Evolutionary conservation across 2,329 filamentous ascomycete species (phyloP), one percentile per base, ranked within the genome.

Genomic region (Ophiostoma triangulosporum): DNA sequence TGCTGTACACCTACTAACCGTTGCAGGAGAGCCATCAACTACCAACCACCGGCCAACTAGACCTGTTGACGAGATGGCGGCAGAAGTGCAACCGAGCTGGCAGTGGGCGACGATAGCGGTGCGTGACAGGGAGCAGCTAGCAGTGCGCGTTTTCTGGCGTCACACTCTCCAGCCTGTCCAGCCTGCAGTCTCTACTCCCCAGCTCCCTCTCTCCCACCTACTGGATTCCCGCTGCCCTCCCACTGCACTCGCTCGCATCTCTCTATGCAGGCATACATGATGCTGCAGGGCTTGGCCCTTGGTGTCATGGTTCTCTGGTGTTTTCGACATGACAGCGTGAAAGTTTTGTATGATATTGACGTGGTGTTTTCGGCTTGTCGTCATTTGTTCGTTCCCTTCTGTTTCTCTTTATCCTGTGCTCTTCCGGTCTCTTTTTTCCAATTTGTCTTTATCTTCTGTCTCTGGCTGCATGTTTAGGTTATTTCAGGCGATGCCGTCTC

Each of bases 1-100:
- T 15, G 8, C 17, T 38, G 27, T 15, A 2, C 15, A 4, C 4
- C 20, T 45, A 20, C 53, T 58, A 14, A 56, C 54, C 11, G 2
- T 24, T 32, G 38, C 50, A 93, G 87, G 73, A 83, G 87, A 61
- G 86, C 86, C 53, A 83, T 93, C 64, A 89, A 91, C 70, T 93
- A 88, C 69, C 84, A 90, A 66, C 79, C 86, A 57, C 84, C 85
- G 33, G 60, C 58, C 52, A 57, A 57, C 31, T 55, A 53, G 33
- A 31, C n/a, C 12, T 20, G 7, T 2, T n/a, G 20, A 17, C 38
- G 20, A 43, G 38, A 24, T 43, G 38, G n/a, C n/a, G n/a, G n/a
- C n/a, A n/a, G n/a, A n/a, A n/a, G n/a, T n/a, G n/a, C n/a, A n/a
- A n/a, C n/a, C n/a, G n/a, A n/a, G n/a, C n/a, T n/a, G n/a, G n/a